Conservation (phyloP, 768 basidiomycete genomes). For the Strobilomyces echinocephalus region DNA sequence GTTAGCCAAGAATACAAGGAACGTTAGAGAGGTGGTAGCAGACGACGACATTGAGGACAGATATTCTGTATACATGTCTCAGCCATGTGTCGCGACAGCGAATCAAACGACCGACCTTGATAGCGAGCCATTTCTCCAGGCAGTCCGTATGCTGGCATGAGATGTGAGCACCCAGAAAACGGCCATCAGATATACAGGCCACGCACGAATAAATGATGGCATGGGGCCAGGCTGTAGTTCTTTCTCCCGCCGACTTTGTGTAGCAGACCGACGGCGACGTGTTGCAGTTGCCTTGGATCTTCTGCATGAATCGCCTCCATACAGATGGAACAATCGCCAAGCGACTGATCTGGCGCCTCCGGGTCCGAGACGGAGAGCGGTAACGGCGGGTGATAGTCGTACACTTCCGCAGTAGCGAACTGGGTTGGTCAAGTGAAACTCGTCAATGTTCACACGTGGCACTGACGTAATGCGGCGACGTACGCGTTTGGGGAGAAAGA, state of each 20-base stretch:
- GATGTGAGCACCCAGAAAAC: background rate
- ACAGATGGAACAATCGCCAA: constrained; percentile 89
- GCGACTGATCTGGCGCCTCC: constrained; percentile 68
- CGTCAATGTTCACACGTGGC: background rate
- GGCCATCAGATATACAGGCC: background rate
- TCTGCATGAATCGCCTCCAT: constrained; percentile 79
- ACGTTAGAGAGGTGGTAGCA: constrained; percentile 51
- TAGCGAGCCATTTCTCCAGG: constrained; percentile 78
- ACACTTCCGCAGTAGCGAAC: constrained; percentile 57
- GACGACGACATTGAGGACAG: constrained; percentile 56
- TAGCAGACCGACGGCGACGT: constrained; percentile 36
- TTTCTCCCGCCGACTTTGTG: constrained; percentile 42
- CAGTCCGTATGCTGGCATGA: constrained; percentile 72
- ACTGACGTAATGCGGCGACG: constrained; percentile 17
- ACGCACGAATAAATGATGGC: constrained; percentile 82
- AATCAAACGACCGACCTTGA: constrained; percentile 45
- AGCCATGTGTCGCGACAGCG: background rate
- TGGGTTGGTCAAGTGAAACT: constrained; percentile 21
- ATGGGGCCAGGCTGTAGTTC: constrained; percentile 82
- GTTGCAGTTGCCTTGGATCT: constrained; percentile 34
- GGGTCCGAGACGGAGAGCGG: constrained; percentile 54
- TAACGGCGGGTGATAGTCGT: constrained; percentile 84
- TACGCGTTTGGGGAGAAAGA: constrained; percentile 75
- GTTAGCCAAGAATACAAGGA: background rate
- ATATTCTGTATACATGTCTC: constrained; percentile 54